Evolutionary conservation across 495 filamentous ascomycete species (phyloP), one percentile per base, ranked within the genome.

Genomic region (Staphylotrichum tortipilum): DNA sequence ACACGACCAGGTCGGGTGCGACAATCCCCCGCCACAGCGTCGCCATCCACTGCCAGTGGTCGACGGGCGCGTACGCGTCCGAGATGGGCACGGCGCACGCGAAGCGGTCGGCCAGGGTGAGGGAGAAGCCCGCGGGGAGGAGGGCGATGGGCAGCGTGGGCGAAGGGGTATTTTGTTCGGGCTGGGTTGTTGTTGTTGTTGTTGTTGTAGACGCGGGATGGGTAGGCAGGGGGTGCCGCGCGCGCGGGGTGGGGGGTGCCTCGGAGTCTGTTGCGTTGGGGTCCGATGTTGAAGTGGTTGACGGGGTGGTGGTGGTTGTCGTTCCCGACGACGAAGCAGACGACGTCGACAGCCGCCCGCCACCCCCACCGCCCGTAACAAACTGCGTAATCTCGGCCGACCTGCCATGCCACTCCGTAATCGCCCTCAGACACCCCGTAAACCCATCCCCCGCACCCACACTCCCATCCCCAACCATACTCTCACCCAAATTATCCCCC

Each of bases 1-100:
- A 91, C 18, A 98, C 77, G 0, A 88, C 94, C 51, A 96, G 73
- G 67, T 98, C 92, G 0, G 90, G 79, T 0, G 88, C 89, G 0
- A 91, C 77, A 44, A 87, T 85, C 2, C 86, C 85, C 2, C 90
- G 83, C 91, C 91, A 98, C 3, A 95, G 76, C 43, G 86, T 92
- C 23, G 91, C 92, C 73, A 91, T 88, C 92, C 92, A 96, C 67
- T 95, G 89, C 92, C 92, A 98, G 63, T 98, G 92, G 59, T 98
- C 89, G 24, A 87, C 71, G 0, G 87, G 82, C 1, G 78, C 77
- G 62, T 94, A 95, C 3, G 79, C 72, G 55, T 95, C 90, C 10
- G 72, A 68, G 41, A 94, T 85, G 7, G 84, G 84, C 10, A 90
- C 79, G 14, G 73, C 68, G 43, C 74, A 78, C 0, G 89, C 83